Percentiles rank a stretch among this genome's conserved stretches.
Evolutionary conservation across 176 grass and related monocot genomes (phyloP).

Genomic region (Urochloa ruziziensis): DNA sequence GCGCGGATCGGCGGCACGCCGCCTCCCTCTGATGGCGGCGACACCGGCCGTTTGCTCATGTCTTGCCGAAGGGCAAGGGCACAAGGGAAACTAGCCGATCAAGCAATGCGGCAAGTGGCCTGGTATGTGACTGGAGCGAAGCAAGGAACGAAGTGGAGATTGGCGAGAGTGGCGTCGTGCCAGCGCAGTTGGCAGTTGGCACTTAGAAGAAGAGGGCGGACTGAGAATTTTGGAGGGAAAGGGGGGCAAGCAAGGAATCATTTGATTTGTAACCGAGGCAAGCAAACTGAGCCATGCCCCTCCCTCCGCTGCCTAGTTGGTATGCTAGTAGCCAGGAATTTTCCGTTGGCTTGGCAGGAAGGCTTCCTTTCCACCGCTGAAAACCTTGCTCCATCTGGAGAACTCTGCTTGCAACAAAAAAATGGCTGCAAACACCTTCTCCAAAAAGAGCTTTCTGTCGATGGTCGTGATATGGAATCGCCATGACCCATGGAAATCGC

Average conservation of each 20-base stretch:
- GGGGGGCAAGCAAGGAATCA: conserved; percentile 54
- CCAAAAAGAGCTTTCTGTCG: conserved; percentile 14
- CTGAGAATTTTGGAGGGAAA: conserved; percentile 41
- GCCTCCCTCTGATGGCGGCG: not conserved
- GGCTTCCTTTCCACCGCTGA: conserved; percentile 15
- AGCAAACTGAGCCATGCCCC: conserved; percentile 39
- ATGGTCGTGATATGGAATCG: not conserved
- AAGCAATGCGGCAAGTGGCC: not conserved
- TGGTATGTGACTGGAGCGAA: not conserved
- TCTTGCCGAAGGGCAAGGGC: not conserved
- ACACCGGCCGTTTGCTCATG: conserved; percentile 25
- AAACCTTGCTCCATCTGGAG: not conserved
- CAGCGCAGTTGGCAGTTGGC: not conserved
- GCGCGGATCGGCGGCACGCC: not conserved
- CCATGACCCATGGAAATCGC: not conserved
- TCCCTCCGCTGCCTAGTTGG: not conserved
- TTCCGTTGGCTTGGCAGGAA: conserved; percentile 27
- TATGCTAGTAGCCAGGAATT: not conserved
- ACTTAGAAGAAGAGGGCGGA: not conserved
- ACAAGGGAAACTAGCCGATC: not conserved
- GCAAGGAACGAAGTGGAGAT: not conserved
- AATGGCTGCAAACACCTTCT: not conserved
- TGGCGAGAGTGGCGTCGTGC: not conserved
- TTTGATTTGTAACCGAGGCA: conserved; percentile 40
- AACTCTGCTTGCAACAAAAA: not conserved